phyloP scores from a whole-genome alignment of 768 basidiomycete genomes.

The Boletus edulis region DNA sequence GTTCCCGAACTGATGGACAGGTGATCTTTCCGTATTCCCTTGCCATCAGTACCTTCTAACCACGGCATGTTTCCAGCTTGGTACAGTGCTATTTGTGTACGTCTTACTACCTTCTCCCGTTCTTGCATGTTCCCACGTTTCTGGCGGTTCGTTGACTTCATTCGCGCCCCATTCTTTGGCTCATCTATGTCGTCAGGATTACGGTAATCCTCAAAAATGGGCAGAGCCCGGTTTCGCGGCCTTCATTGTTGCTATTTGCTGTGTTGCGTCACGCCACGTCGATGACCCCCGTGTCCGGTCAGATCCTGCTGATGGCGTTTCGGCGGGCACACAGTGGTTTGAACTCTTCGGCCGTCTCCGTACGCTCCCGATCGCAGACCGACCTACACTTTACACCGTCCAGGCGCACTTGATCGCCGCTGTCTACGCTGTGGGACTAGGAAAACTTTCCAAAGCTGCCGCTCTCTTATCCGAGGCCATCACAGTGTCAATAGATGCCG shows the following conservation, averaged over 20 bases:
- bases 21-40: conserved; percentile 40
- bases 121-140: conserved; percentile 89
- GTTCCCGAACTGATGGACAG: conserved; percentile 92
- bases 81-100: conserved; percentile 88
- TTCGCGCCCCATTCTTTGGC: conserved; percentile 9
- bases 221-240: conserved; percentile 93
- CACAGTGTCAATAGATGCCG: conserved; percentile 85
- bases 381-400: conserved; percentile 88
- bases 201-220: conserved; percentile 93
- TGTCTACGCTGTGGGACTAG: conserved; percentile 88
- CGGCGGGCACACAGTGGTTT: conserved; percentile 89
- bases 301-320: conserved; percentile 78
- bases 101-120: conserved; percentile 90
- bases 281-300: conserved; percentile 89
- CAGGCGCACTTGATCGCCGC: conserved; percentile 91
- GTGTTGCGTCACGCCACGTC: conserved; percentile 87
- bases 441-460: conserved; percentile 84
- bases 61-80: conserved; percentile 42
- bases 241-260: conserved; percentile 91
- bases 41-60: conserved; percentile 12
- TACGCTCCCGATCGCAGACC: conserved; percentile 85
- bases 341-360: conserved; percentile 83
- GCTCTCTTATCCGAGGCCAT: conserved; percentile 83
- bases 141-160: conserved; percentile 51
- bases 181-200: conserved; percentile 55